Evolutionary conservation across 1,139 yeast genomes (phyloP), one percentile per base, ranked within the genome.

Genomic region (Magnusiomyces ingens): DNA sequence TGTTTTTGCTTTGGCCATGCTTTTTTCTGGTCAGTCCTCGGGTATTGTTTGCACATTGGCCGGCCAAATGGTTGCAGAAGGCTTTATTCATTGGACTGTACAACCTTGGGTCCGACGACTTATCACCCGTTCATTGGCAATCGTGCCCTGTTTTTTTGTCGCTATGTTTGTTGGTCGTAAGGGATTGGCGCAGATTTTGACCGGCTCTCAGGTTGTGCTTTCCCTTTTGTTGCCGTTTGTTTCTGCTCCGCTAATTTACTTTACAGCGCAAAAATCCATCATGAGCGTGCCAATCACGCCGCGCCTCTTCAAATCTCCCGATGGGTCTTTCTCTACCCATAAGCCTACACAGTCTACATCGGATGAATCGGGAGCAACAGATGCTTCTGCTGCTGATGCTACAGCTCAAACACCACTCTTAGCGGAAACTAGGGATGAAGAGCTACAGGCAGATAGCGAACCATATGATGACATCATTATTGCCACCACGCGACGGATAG

Each of bases 31-130:
- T 10, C 88, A 85, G 64, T 81, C 88, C 57, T 91, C 95, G 0
- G 94, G 94, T 49, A 82, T 87, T 55, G 91, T 87, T 1, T 87
- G 95, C 66, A 87, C 95, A 0, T 84, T 87, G 69, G 88, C 94
- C 0, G 95, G 95, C 10, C 95, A 87, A 66, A 84, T 87, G 62
- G 90, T 87, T 2, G 78, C 87, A 60, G 95, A 87, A 67, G 95
- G 95, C 1, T 89, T 85, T 64, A 76, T 87, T 46, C 78, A 81
- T 57, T 86, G 95, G 94, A 78, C 78, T 17, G 66, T 85, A 48
- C 75, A 72, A 60, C 95, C 95, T 4, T 87, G 95, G 95, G 64
- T 82, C 49, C 76, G 95, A 66, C 74, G 95, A 62, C 65, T 87
- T 2, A 75, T 81, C 19, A 87, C 95, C 0, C 75, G 95, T 69